Conservation (phyloP, 352 stramenopile genomes). For the Phytophthora ohioensis region DNA sequence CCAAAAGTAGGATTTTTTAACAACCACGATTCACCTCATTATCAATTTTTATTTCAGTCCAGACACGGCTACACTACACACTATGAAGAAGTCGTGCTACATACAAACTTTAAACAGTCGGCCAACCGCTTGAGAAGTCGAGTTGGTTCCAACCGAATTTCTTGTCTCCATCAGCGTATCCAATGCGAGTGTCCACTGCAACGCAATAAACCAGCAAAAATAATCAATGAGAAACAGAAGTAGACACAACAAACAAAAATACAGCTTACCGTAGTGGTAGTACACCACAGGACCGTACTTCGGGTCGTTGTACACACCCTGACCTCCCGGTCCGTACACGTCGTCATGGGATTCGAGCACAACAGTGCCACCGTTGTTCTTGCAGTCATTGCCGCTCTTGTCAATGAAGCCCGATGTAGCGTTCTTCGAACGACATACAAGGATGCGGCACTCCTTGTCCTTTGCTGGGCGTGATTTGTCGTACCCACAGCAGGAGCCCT, state of each 20-base stretch:
- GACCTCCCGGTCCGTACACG: slow-evolving; percentile 57
- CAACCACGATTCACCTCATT: too few species aligned
- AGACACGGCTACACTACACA: too few species aligned
- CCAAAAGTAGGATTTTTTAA: too few species aligned
- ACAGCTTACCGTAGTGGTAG: slow-evolving; percentile 61
- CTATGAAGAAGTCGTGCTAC: too few species aligned
- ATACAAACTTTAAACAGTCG: background rate
- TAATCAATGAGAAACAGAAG: background rate
- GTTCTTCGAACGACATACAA: slow-evolving; percentile 50
- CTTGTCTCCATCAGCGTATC: slow-evolving; percentile 58
- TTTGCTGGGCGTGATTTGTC: slow-evolving; percentile 38
- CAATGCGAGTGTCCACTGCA: slow-evolving; percentile 26
- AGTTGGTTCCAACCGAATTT: slow-evolving; percentile 59
- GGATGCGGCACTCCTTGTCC: slow-evolving; percentile 61
- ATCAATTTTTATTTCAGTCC: too few species aligned
- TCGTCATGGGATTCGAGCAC: slow-evolving; percentile 53
- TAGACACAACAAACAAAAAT: background rate
- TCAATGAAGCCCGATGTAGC: slow-evolving; percentile 50
- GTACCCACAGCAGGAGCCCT: slow-evolving; percentile 49
- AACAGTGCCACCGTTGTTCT: slow-evolving; percentile 49
- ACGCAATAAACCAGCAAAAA: background rate
- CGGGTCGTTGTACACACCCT: slow-evolving; percentile 57
- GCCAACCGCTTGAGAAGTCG: background rate
- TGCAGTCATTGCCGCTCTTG: slow-evolving; percentile 41
- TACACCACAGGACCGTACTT: slow-evolving; percentile 57